A percentile compares a stretch with the other conserved stretches of the same genome.
phyloP scores from a whole-genome alignment of 1,284 basidiomycete genomes.

The Butyriboletus appendiculatus region DNA sequence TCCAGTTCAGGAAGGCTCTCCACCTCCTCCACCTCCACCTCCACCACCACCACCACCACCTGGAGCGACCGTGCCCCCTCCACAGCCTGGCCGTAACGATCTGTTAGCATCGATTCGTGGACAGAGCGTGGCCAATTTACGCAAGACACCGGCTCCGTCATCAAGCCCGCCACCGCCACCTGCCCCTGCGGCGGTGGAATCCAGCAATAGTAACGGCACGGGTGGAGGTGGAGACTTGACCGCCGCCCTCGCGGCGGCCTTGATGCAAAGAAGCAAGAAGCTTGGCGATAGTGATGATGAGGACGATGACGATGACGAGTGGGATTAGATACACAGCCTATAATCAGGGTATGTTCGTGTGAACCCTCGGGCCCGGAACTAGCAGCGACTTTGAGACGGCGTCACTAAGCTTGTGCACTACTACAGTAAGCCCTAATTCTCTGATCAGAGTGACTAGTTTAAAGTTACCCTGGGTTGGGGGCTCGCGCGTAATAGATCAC shows the following conservation, averaged over 20 bases:
- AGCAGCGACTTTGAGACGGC: background rate
- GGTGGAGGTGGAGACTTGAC: constrained; percentile 50
- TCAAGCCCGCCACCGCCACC: constrained; percentile 35
- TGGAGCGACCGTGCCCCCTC: constrained; percentile 34
- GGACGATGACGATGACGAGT: constrained; percentile 87
- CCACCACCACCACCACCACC: constrained; percentile 38
- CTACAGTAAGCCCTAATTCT: background rate
- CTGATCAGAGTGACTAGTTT: background rate
- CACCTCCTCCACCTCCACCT: constrained; percentile 34
- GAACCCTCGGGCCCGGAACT: background rate
- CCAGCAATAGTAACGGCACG: constrained; percentile 27
- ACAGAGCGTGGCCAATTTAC: constrained; percentile 67
- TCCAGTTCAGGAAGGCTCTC: background rate
- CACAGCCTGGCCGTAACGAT: constrained; percentile 55
- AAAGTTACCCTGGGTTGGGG: constrained; percentile 17
- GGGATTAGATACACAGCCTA: constrained; percentile 46
- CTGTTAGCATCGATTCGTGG: constrained; percentile 56
- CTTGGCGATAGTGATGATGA: constrained; percentile 92
- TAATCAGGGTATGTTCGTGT: constrained; percentile 3
- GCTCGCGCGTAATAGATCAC: constrained; percentile 1
- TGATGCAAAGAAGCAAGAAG: constrained; percentile 81
- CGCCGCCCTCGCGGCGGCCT: constrained; percentile 52
- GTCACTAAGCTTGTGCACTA: background rate
- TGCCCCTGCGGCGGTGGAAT: constrained; percentile 45
- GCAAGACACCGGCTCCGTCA: constrained; percentile 54